Evolutionary conservation across 192 early-diverging fungal species (phyloP).

Genomic region (Linnemannia schmuckeri): DNA sequence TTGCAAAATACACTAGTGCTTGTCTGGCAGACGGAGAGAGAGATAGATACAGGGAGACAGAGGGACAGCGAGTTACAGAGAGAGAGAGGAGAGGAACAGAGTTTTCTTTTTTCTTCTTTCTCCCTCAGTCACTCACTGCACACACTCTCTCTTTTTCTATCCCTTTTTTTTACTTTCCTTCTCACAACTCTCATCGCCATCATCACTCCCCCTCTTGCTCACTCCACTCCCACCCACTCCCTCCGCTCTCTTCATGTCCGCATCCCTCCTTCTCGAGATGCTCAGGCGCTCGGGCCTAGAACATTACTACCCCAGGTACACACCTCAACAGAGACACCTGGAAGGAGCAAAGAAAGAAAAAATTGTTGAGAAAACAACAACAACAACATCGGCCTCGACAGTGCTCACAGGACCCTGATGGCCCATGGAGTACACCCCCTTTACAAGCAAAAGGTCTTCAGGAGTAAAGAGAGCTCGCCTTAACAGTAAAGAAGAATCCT

Average conservation of each 20-base stretch:
- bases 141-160: background rate
- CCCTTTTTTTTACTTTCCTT: background rate
- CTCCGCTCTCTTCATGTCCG: slow-evolving; percentile 44
- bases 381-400: background rate
- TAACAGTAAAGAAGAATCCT: background rate
- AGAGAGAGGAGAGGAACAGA: background rate
- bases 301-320: slow-evolving; percentile 69
- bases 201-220: background rate
- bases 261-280: slow-evolving; percentile 72
- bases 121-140: no score
- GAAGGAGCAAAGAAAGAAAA: background rate
- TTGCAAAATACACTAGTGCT: no score
- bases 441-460: background rate
- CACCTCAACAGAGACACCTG: background rate
- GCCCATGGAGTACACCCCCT: background rate
- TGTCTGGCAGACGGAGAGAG: background rate
- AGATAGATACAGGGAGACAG: background rate
- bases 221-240: slow-evolving; percentile 5
- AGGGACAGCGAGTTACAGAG: background rate
- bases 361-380: background rate
- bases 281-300: slow-evolving; percentile 75
- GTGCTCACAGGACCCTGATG: slow-evolving; percentile 7
- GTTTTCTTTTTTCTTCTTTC: background rate
- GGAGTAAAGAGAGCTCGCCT: background rate
- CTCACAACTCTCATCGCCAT: background rate